A percentile compares a stretch with the other conserved stretches of the same genome.
phyloP scores from a whole-genome alignment of 1,139 yeast genomes.

The Nematodospora anomalae region DNA sequence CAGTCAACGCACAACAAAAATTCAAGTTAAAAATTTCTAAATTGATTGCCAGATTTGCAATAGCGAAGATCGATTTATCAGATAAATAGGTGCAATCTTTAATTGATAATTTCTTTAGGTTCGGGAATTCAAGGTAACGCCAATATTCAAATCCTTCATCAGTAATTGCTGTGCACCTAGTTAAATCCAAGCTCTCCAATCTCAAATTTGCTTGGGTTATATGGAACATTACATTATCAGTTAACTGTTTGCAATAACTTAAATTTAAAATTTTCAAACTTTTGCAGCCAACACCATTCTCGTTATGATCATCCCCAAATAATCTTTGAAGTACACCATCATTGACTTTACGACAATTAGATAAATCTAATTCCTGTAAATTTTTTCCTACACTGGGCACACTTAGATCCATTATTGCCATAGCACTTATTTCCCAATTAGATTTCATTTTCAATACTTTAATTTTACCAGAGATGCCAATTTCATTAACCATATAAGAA shows the following conservation, averaged over 20 bases:
- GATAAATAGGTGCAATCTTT: conserved; percentile 75
- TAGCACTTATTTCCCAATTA: conserved; percentile 76
- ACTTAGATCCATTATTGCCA: conserved; percentile 78
- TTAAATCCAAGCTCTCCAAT: conserved; percentile 57
- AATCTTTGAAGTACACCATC: conserved; percentile 70
- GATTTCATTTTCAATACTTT: conserved; percentile 59
- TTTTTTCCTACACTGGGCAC: conserved; percentile 53
- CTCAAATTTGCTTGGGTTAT: conserved; percentile 19
- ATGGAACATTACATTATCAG: conserved; percentile 65
- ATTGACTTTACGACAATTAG: conserved; percentile 71
- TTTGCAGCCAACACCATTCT: conserved; percentile 20
- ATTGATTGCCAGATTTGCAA: conserved; percentile 61
- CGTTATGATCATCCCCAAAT: conserved; percentile 50
- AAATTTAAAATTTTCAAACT: conserved; percentile 53
- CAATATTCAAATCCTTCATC: conserved; percentile 60
- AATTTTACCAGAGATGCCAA: conserved; percentile 65
- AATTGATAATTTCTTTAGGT: conserved; percentile 51
- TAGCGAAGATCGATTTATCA: conserved; percentile 60
- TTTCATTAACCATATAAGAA: conserved; percentile 65
- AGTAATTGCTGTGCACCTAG: conserved; percentile 76
- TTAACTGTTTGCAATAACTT: conserved; percentile 72
- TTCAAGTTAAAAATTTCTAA: conserved; percentile 59
- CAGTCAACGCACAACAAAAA: conserved; percentile 75
- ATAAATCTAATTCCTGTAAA: conserved; percentile 60
- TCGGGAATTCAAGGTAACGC: conserved; percentile 42